Evolutionary conservation across 495 filamentous ascomycete species (phyloP).

Genomic region (Aspergillus ostianus): DNA sequence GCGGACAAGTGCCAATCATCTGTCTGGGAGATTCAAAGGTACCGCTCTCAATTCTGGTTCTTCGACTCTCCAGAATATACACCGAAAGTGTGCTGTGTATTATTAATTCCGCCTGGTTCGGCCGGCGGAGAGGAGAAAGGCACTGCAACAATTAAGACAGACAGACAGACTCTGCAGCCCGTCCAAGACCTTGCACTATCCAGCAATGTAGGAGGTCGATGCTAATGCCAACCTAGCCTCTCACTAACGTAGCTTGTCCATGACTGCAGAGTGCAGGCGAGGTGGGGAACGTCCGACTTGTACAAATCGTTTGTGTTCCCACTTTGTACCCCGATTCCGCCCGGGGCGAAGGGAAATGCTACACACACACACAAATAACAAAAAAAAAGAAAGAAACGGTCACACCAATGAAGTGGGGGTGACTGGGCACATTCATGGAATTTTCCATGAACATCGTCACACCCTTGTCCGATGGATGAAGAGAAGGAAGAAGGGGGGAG

Average conservation of each 20-base stretch:
- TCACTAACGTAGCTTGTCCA: too few relatives aligned
- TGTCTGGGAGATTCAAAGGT: not conserved
- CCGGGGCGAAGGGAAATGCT: not conserved
- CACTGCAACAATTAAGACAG: too few relatives aligned
- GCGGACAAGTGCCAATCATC: too few relatives aligned
- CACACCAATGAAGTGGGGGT: not conserved
- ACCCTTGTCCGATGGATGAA: not conserved
- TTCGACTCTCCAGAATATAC: not conserved
- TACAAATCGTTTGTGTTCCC: not conserved
- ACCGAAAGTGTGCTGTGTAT: too few relatives aligned
- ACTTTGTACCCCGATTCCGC: not conserved
- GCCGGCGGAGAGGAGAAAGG: too few relatives aligned
- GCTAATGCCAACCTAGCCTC: not conserved
- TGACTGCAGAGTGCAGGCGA: not conserved
- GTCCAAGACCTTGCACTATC: not conserved
- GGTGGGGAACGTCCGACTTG: not conserved
- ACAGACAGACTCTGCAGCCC: too few relatives aligned
- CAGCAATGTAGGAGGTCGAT: not conserved
- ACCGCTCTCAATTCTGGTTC: not conserved
- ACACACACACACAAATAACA: too few relatives aligned
- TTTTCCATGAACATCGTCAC: not conserved
- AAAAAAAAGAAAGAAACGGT: not conserved
- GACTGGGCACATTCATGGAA: not conserved
- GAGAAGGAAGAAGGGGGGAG: too few relatives aligned
- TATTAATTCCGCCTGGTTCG: not conserved